Conservation (phyloP, 805 yeast species). For the Pichia heedii region DNA sequence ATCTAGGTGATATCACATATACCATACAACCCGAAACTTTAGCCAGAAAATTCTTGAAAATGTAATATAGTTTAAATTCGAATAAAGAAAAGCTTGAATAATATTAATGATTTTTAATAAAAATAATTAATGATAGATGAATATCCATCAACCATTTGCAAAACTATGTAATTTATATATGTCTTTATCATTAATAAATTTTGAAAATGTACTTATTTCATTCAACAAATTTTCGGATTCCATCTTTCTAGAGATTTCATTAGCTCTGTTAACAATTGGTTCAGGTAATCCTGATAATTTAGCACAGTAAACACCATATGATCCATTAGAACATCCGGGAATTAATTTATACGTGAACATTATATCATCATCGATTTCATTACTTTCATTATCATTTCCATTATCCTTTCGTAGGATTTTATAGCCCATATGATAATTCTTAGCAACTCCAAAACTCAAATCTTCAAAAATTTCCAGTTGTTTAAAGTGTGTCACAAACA, state of each 20-base stretch:
- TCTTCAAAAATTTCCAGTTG: conserved; percentile 45
- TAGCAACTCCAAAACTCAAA: conserved; percentile 30
- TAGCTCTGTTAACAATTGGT: conserved; percentile 38
- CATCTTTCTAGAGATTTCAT: conserved; percentile 23
- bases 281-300: conserved; percentile 55
- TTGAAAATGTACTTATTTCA: neutral
- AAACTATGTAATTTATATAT: conserved; percentile 13
- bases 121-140: neutral
- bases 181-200: neutral
- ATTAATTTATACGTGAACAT: conserved; percentile 45
- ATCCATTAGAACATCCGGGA: conserved; percentile 45
- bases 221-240: conserved; percentile 8
- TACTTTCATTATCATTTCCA: conserved; percentile 3
- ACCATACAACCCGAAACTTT: conserved; percentile 32
- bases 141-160: conserved; percentile 13
- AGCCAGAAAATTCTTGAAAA: conserved; percentile 21
- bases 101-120: neutral
- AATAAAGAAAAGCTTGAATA: no score
- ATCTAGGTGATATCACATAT: conserved; percentile 47
- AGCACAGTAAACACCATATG: conserved; percentile 85
- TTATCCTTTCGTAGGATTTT: conserved; percentile 11
- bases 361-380: conserved; percentile 28
- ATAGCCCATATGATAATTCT: conserved; percentile 67
- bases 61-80: conserved; percentile 11
- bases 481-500: conserved; percentile 84